Base-by-base conservation (phyloP, 2,329 filamentous ascomycete genomes). In the Venturia nashicola region DNA sequence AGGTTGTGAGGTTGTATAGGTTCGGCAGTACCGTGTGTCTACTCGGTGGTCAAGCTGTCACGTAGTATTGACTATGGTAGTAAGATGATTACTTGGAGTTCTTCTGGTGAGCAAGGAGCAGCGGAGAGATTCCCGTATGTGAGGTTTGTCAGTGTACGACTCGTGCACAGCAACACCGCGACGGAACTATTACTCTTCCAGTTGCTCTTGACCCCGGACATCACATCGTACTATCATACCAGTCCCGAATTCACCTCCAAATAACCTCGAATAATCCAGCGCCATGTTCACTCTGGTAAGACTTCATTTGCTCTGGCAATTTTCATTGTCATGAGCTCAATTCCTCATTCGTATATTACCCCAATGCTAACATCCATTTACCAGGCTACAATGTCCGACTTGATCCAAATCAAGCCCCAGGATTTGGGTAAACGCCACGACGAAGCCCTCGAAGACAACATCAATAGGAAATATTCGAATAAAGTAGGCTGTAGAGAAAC, bases 381-480 rank as follows among this genome's bases (percentile, higher is more conserved):
- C 27, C 48, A 96, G 94, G 94, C 91, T 54, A 96, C 94, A 69
- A 86, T 99, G 70, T 88, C 91, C 69, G 94, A 99, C 79, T 82
- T 99, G 69, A 91, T 99, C 69, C 90, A 96, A 76, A 95, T 99
- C 77, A 83, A 85, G 40, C 94, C 94, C 1, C 84, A 90, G 71
- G 90, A 97, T 73, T 96, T 97, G 72, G 83, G 86, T 66, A 94
- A 94, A 75, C 82, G 85, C 66, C 95, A 90, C 71, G 83, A 85
- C 40, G 83, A 91, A 67, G 91, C 91, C 0, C 90, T 99, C 67
- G 91, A 97, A 76, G 92, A 99, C 78, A 94, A 94, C 71, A 94
- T 99, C 77, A 97, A 99, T 74, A 83, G 86, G 67, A 99, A 99
- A 77, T 99, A 97, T 76, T 86, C 93, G 65, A 97, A 99, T 78